Conservation (phyloP, 768 basidiomycete species). For the Asterophora lycoperdoides region DNA sequence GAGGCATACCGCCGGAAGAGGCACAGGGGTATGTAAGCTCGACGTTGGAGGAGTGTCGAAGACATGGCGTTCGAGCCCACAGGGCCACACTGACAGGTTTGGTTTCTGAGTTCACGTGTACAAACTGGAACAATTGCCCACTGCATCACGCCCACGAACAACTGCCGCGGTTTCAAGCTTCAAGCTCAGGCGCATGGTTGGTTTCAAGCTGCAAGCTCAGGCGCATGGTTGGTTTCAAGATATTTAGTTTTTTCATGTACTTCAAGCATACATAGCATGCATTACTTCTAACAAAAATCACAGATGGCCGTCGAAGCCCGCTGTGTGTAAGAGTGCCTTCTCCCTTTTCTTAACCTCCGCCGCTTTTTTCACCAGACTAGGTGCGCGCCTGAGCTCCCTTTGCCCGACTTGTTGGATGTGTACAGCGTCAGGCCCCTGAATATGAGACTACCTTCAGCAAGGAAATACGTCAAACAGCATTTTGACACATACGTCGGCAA, state of each 20-base stretch:
- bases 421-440: slow-evolving; percentile 76
- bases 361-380: slow-evolving; percentile 49
- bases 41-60: slow-evolving; percentile 13
- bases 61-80: slow-evolving; percentile 17
- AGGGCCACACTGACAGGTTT: too few species aligned
- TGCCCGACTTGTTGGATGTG: slow-evolving; percentile 96
- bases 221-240: too few species aligned
- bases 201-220: too few species aligned
- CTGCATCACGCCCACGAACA: too few species aligned
- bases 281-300: not conserved
- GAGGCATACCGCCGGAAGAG: slow-evolving; percentile 19
- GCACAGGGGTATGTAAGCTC: not conserved
- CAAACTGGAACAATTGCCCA: too few species aligned
- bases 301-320: slow-evolving; percentile 56
- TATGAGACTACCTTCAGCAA: slow-evolving; percentile 2
- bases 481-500: slow-evolving; percentile 65
- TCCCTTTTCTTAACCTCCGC: slow-evolving; percentile 59
- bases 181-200: too few species aligned
- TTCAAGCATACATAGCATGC: not conserved
- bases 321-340: slow-evolving; percentile 51
- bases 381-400: slow-evolving; percentile 78
- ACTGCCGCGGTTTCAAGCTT: too few species aligned
- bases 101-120: not conserved
- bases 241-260: too few species aligned
- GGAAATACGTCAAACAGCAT: not conserved